Evolutionary conservation across 2,329 filamentous ascomycete species (phyloP), one percentile per base, ranked within the genome.

Genomic region (Nemania sp.): DNA sequence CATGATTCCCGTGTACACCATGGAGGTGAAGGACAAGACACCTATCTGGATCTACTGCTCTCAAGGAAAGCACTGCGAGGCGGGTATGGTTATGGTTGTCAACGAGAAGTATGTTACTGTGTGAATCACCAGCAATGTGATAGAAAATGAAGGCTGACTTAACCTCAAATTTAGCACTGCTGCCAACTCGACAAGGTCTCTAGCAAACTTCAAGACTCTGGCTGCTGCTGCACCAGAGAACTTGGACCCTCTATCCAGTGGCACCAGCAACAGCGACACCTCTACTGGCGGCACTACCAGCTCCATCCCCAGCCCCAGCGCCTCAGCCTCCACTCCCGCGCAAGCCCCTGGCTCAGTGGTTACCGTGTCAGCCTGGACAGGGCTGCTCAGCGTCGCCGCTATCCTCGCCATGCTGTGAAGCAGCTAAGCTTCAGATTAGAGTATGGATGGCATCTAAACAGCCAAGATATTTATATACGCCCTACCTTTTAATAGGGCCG

Each of bases 11-110:
- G 90, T 90, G 62, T 96, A 90, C 81, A 93, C 90, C 66, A 83
- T 95, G 75, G 85, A 85, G 78, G 82, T 96, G 79, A 90, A 89
- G 76, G 84, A 89, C 79, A 87, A 85, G 52, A 90, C 86, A 63
- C 92, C 93, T 32, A 84, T 94, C 72, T 96, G 93, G 92, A 82
- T 92, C 72, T 95, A 91, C 85, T 95, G 92, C 82, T 89, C 88
- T 32, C 90, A 93, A 79, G 89, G 78, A 53, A 87, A 85, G 76
- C 93, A 96, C 82, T 96, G 92, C 80, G 87, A 93, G 79, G 81
- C 78, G 55, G 91, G 91, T 69, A 94, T 94, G 90, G 85, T 87
- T 65, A 90, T 92, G 82, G 91, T 92, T 35, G 89, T 94, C 77
- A 94, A 94, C 80, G 88, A 88, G 81, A 85, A 90, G 89, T 92